Conservation (phyloP, 495 filamentous ascomycete species). For the Penicillium desertorum region DNA sequence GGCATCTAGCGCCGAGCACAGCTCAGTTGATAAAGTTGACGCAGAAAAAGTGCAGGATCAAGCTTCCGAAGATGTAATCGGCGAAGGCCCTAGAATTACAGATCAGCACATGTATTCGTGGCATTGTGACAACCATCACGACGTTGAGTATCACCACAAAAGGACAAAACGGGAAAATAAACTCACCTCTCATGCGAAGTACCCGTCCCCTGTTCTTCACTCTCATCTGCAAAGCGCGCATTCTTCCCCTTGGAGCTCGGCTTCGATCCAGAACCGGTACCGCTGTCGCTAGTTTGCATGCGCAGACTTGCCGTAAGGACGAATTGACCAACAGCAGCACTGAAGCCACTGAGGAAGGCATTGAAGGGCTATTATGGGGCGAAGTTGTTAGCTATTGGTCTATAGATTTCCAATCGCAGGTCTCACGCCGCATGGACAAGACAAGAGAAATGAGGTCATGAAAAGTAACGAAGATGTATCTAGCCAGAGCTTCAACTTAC, state of each 20-base stretch:
- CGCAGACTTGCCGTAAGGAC: slow-evolving; percentile 87
- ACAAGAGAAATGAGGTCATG: background rate
- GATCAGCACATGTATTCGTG: background rate
- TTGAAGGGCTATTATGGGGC: slow-evolving; percentile 78
- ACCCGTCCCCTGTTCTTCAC: slow-evolving; percentile 33
- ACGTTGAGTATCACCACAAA: background rate
- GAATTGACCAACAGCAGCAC: slow-evolving; percentile 94
- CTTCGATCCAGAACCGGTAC: slow-evolving; percentile 16
- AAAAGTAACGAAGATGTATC: background rate
- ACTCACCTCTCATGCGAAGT: slow-evolving; percentile 53
- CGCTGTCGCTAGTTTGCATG: slow-evolving; percentile 74
- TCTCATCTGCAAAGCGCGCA: slow-evolving; percentile 29
- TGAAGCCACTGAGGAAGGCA: slow-evolving; percentile 94
- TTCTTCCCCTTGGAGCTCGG: slow-evolving; percentile 39
- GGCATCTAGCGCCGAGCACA: slow-evolving; percentile 1
- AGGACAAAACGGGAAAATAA: background rate
- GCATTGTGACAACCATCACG: background rate
- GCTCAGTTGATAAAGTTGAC: slow-evolving; percentile 97
- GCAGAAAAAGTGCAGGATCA: slow-evolving; percentile 98
- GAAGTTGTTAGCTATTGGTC: slow-evolving; percentile 2
- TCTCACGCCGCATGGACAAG: background rate
- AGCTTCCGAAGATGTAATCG: slow-evolving; percentile 90
- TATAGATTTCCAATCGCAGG: slow-evolving; percentile 4
- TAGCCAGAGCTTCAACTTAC: slow-evolving; percentile 51
- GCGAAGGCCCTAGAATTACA: slow-evolving; percentile 74